Evolutionary conservation across 805 yeast genomes (phyloP).

Genomic region (Candida incommunis): DNA sequence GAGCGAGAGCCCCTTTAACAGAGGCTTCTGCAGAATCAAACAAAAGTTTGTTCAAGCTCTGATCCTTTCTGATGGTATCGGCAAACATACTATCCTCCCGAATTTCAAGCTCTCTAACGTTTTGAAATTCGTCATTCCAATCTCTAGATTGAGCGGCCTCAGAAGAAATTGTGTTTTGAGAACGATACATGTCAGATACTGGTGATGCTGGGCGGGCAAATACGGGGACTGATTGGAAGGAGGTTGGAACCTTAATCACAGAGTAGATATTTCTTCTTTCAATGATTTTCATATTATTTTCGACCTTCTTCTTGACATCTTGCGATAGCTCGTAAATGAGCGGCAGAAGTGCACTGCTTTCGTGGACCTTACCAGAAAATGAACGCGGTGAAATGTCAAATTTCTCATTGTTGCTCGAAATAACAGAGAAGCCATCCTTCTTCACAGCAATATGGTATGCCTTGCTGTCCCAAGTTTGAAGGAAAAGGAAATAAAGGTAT

Average conservation of each 20-base stretch:
- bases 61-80: conserved; percentile 64
- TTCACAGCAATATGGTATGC: conserved; percentile 65
- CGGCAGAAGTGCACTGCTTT: conserved; percentile 40
- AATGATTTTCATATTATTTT: conserved; percentile 32
- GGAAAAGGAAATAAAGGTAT: conserved; percentile 62
- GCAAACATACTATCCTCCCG: not conserved
- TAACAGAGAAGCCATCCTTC: conserved; percentile 66
- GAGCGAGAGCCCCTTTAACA: conserved; percentile 62
- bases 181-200: conserved; percentile 42
- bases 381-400: conserved; percentile 50
- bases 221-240: conserved; percentile 67
- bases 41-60: conserved; percentile 51
- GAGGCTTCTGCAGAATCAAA: conserved; percentile 69
- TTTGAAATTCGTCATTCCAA: conserved; percentile 86
- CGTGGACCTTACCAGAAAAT: conserved; percentile 11
- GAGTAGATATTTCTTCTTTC: conserved; percentile 16
- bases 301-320: conserved; percentile 37
- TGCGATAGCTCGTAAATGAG: conserved; percentile 57
- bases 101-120: conserved; percentile 42
- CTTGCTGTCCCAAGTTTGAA: conserved; percentile 72
- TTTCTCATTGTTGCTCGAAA: conserved; percentile 47
- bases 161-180: conserved; percentile 37
- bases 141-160: conserved; percentile 37
- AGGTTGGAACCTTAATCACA: conserved; percentile 33
- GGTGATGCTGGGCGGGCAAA: conserved; percentile 27